Evolutionary conservation across 1,284 basidiomycete genomes (phyloP), one percentile per base, ranked within the genome.

Genomic region (Ganoderma lingzhi): DNA sequence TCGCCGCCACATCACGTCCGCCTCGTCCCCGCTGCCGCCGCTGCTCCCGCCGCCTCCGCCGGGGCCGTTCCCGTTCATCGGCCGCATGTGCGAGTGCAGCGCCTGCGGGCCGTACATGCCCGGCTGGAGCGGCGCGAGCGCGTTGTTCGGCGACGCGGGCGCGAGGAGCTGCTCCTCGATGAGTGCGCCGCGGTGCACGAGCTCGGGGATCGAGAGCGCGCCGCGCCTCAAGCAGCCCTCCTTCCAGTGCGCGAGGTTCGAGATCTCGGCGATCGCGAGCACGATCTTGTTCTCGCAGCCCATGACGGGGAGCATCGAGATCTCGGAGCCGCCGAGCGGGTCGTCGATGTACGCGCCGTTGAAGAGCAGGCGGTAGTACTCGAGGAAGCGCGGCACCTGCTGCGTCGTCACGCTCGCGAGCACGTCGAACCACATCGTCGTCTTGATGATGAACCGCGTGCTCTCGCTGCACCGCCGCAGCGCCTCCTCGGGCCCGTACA

Each of bases 381-480:
- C 62, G 35, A 92, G 78, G 77, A 94, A 89, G 51, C 82, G 80
- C 9, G 93, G 93, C 2, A 82, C 76, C 70, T 84, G 76, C 71
- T 87, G 83, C 32, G 87, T 88, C 8, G 93, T 93, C 55, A 93
- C 86, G 0, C 90, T 88, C 6, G 92, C 92, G 55, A 95, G 84
- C 51, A 95, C 92, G 78, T 95, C 93, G 76, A 93, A 94, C 93
- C 93, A 95, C 70, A 95, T 90, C 51, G 92, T 88, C 32, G 92
- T 92, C 78, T 92, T 92, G 79, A 94, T 86, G 74, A 95, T 89
- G 78, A 93, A 94, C 44, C 81, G 86, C 77, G 81, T 84, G 78
- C 82, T 84, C 72, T 84, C 82, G 28, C 76, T 74, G 73, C 87
- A 88, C 12, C 69, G 70, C 41, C 81, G 69, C n/a, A 92, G 83